Evolutionary conservation across 2,329 filamentous ascomycete genomes (phyloP).

Genomic region (Calonectria pseudoturangicola): DNA sequence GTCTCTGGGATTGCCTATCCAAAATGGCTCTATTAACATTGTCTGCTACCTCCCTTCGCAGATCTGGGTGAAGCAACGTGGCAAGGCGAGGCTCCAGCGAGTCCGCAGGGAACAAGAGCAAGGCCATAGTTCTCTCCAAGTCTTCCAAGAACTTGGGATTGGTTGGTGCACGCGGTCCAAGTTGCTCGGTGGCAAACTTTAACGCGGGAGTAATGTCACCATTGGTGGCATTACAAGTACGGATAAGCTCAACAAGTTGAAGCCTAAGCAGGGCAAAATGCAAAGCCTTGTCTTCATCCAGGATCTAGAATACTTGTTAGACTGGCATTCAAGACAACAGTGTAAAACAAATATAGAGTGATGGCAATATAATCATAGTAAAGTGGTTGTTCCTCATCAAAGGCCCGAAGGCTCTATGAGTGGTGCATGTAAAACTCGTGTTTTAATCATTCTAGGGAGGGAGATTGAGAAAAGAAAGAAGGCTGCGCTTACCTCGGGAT

Average conservation of each 20-base stretch:
- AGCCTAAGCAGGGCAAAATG: slow-evolving; percentile 94
- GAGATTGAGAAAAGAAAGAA: slow-evolving; percentile 27
- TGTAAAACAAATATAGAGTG: slow-evolving; percentile 28
- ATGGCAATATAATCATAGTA: slow-evolving; percentile 60
- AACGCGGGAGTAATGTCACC: slow-evolving; percentile 87
- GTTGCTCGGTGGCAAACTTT: slow-evolving; percentile 89
- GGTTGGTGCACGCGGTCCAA: slow-evolving; percentile 90
- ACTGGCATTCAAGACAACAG: not conserved
- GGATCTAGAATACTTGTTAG: slow-evolving; percentile 76
- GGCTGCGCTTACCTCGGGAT: slow-evolving; percentile 85
- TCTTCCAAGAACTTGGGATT: slow-evolving; percentile 89
- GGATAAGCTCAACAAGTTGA: slow-evolving; percentile 95
- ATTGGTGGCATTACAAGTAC: slow-evolving; percentile 79
- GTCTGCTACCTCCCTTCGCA: slow-evolving; percentile 89
- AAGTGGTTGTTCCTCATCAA: slow-evolving; percentile 92
- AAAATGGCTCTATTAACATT: slow-evolving; percentile 93
- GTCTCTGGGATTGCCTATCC: slow-evolving; percentile 80
- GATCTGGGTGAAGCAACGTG: slow-evolving; percentile 84
- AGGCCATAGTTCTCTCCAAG: slow-evolving; percentile 92
- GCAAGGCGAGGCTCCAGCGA: slow-evolving; percentile 85
- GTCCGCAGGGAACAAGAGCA: slow-evolving; percentile 91
- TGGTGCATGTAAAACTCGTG: slow-evolving; percentile 98
- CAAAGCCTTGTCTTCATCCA: slow-evolving; percentile 87
- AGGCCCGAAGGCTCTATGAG: slow-evolving; percentile 91
- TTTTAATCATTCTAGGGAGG: slow-evolving; percentile 87